phyloP scores from a whole-genome alignment of 2,329 filamentous ascomycete genomes.

The Hypomyces perniciosus region DNA sequence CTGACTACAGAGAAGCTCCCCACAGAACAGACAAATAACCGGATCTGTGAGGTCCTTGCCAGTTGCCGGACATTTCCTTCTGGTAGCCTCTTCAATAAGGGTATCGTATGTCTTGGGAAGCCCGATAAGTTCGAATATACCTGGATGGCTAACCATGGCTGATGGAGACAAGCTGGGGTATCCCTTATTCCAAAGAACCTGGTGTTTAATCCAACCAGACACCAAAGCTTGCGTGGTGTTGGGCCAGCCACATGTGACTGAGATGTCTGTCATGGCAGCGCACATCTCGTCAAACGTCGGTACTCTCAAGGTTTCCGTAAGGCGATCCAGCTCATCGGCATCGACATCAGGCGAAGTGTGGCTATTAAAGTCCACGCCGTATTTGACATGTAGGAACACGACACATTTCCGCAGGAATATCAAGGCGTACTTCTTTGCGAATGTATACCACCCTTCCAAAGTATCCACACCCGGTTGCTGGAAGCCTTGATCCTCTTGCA shows the following conservation, averaged over 20 bases:
- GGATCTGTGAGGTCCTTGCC: conserved; percentile 89
- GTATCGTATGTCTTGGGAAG: conserved; percentile 88
- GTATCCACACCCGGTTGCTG: conserved; percentile 49
- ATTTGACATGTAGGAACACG: conserved; percentile 80
- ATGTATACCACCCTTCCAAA: conserved; percentile 49
- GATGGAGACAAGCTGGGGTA: conserved; percentile 30
- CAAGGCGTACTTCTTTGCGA: conserved; percentile 78
- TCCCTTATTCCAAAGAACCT: conserved; percentile 36
- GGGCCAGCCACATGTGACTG: conserved; percentile 44
- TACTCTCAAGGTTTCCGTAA: conserved; percentile 68
- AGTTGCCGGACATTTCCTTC: conserved; percentile 76
- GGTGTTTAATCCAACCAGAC: conserved; percentile 69
- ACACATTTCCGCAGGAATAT: conserved; percentile 80
- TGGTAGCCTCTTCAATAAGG: conserved; percentile 86
- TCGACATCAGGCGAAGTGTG: conserved; percentile 58
- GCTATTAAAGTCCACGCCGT: conserved; percentile 79
- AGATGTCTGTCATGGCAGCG: conserved; percentile 45
- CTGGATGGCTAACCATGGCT: conserved; percentile 66
- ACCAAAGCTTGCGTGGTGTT: conserved; percentile 40
- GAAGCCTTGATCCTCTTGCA: conserved; percentile 42
- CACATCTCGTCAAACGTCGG: conserved; percentile 78
- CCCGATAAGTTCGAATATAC: conserved; percentile 89
- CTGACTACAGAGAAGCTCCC: conserved; percentile 94
- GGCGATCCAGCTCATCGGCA: conserved; percentile 72
- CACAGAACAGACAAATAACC: conserved; percentile 88